phyloP scores from a whole-genome alignment of 495 filamentous ascomycete genomes.

The Neurospora sp. region DNA sequence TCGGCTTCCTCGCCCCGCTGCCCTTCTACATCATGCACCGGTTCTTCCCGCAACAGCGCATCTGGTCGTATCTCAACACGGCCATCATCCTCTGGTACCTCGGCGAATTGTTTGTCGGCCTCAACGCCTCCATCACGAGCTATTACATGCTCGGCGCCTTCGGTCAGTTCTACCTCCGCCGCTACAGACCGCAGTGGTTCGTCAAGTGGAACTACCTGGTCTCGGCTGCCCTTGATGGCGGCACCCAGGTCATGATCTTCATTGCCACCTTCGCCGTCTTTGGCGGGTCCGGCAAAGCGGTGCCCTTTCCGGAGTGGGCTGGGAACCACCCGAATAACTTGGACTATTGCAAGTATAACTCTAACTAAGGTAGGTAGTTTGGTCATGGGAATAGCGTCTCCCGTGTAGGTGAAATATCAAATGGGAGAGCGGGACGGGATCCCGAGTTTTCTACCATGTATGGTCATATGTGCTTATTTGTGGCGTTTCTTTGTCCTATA shows the following conservation, averaged over 20 bases:
- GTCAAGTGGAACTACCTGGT: constrained; percentile 50
- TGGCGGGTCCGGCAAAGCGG: constrained; percentile 31
- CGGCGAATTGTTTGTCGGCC: constrained; percentile 18
- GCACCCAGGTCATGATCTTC: constrained; percentile 40
- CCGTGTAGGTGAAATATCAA: not conserved
- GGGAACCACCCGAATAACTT: constrained; percentile 29
- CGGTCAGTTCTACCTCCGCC: constrained; percentile 43
- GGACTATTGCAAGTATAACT: not conserved
- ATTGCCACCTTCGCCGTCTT: constrained; percentile 51
- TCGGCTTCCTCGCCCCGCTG: constrained; percentile 24
- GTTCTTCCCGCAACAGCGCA: not conserved
- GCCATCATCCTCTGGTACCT: constrained; percentile 31
- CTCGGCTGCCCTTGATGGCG: constrained; percentile 47
- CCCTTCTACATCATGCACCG: constrained; percentile 4
- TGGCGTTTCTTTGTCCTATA: too few species aligned
- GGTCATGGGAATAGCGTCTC: not conserved
- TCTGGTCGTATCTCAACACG: constrained; percentile 14
- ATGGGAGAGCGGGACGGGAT: too few species aligned
- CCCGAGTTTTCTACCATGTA: too few species aligned
- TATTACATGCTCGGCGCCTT: constrained; percentile 37
- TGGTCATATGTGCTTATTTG: too few species aligned
- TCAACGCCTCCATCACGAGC: constrained; percentile 31
- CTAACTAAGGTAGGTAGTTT: not conserved
- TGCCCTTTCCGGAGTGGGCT: constrained; percentile 39
- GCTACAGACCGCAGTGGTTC: constrained; percentile 39